Evolutionary conservation across 192 early-diverging fungal genomes (phyloP).

Genomic region (Ambispora gerdemannii): DNA sequence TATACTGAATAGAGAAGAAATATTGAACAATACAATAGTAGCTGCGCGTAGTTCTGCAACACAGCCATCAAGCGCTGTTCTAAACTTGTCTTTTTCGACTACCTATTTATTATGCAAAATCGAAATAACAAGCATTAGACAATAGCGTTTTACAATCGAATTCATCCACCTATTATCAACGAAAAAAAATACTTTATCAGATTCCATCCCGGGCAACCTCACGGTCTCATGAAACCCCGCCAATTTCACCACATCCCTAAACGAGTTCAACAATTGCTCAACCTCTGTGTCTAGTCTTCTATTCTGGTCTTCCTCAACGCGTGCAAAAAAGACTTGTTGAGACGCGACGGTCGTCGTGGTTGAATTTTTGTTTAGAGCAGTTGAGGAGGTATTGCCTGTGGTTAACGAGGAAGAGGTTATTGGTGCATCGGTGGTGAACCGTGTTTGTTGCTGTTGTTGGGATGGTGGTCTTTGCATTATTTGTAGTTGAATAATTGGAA

Average conservation of each 20-base stretch:
- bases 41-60: conserved; percentile 21
- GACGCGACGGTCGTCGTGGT: conserved; percentile 26
- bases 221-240: conserved; percentile 7
- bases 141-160: neutral
- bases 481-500: too few relatives aligned
- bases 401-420: conserved; percentile 7
- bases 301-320: conserved; percentile 23
- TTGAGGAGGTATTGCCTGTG: too few relatives aligned
- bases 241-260: conserved; percentile 13
- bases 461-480: too few relatives aligned
- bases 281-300: conserved; percentile 23
- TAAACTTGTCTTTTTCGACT: conserved; percentile 30
- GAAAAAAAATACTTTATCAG: neutral
- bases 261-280: conserved; percentile 10
- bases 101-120: neutral
- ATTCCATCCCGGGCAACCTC: conserved; percentile 4
- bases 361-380: neutral
- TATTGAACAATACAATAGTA: conserved; percentile 11
- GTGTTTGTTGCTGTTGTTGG: too few relatives aligned
- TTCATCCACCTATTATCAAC: neutral
- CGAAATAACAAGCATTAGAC: neutral
- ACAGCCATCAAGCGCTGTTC: conserved; percentile 22
- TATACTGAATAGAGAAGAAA: neutral
- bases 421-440: conserved; percentile 21
- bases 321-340: conserved; percentile 21